Evolutionary conservation across 495 filamentous ascomycete genomes (phyloP).

Genomic region (Penicillium ochrochloron): DNA sequence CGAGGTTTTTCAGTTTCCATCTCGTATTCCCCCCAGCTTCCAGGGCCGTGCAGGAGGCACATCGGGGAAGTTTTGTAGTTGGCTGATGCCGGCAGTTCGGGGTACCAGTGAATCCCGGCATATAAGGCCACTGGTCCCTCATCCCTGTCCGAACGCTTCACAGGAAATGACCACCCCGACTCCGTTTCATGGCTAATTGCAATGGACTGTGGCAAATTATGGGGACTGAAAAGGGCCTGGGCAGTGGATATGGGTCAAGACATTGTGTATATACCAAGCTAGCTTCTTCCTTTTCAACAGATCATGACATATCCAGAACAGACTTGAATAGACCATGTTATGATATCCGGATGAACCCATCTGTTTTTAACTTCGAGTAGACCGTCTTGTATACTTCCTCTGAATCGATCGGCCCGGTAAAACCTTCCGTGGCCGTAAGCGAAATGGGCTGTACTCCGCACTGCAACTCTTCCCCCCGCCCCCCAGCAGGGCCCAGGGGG

Average conservation of each 20-base stretch:
- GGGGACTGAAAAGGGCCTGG: neutral
- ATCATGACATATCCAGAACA: too few relatives aligned
- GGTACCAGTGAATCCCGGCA: neutral
- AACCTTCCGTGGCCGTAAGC: slow-evolving; percentile 8
- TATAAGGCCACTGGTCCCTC: neutral
- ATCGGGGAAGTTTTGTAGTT: too few relatives aligned
- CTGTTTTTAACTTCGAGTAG: neutral
- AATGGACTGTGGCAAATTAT: neutral
- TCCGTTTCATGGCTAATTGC: slow-evolving; percentile 1
- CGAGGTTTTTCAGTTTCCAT: neutral
- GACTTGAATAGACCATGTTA: neutral
- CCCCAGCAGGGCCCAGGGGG: neutral
- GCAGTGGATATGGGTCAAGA: neutral
- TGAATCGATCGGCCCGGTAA: slow-evolving; percentile 12
- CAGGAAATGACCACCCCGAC: slow-evolving; percentile 1
- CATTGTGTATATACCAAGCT: neutral
- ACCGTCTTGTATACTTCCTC: neutral
- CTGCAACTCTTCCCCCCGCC: slow-evolving; percentile 5
- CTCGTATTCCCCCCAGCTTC: neutral
- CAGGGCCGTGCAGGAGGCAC: neutral
- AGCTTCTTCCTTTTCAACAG: neutral
- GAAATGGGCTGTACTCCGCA: slow-evolving; percentile 6
- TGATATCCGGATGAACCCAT: neutral
- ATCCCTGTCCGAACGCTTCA: slow-evolving; percentile 1
- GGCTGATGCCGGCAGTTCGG: neutral